Conservation (phyloP, 2,329 filamentous ascomycete species). For the Basipetospora chlamydospora region DNA sequence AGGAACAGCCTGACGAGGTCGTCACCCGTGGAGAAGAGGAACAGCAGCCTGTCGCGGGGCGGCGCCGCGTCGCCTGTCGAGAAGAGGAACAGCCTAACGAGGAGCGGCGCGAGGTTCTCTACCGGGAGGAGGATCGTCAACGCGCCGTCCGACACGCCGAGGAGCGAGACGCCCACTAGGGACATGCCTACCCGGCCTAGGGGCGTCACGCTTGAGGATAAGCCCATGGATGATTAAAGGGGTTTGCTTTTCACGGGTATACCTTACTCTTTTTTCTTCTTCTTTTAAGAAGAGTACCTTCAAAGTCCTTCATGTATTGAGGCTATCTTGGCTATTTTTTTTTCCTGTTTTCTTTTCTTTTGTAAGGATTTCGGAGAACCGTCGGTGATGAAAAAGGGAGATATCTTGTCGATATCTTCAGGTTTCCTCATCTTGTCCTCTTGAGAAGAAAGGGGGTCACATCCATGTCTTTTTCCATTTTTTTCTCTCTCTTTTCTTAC, state of each 20-base stretch:
- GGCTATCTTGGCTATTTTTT: too few relatives aligned
- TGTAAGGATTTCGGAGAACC: too few relatives aligned
- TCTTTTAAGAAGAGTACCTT: conserved; percentile 2
- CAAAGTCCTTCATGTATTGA: too few relatives aligned
- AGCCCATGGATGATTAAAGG: conserved; percentile 39
- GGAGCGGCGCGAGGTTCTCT: conserved; percentile 36
- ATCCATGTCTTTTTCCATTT: too few relatives aligned
- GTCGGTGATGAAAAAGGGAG: too few relatives aligned
- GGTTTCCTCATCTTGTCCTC: too few relatives aligned
- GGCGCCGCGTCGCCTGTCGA: conserved; percentile 30
- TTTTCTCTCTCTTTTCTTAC: background rate
- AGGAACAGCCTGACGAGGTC: conserved; percentile 8
- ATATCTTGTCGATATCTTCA: too few relatives aligned
- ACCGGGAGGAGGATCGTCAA: conserved; percentile 21
- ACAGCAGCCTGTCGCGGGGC: too few relatives aligned
- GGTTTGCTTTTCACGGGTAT: too few relatives aligned
- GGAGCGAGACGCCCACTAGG: conserved; percentile 7
- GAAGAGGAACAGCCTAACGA: conserved; percentile 51
- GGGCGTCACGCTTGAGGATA: conserved; percentile 37
- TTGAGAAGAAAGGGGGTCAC: too few relatives aligned
- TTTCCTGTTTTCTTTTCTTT: too few relatives aligned
- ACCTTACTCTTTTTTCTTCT: conserved; percentile 15
- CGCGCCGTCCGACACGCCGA: background rate
- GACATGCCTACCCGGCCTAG: too few relatives aligned
- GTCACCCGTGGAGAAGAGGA: conserved; percentile 7